phyloP scores from a whole-genome alignment of 1,284 basidiomycete genomes.

The Lignosus rhinocerotis region DNA sequence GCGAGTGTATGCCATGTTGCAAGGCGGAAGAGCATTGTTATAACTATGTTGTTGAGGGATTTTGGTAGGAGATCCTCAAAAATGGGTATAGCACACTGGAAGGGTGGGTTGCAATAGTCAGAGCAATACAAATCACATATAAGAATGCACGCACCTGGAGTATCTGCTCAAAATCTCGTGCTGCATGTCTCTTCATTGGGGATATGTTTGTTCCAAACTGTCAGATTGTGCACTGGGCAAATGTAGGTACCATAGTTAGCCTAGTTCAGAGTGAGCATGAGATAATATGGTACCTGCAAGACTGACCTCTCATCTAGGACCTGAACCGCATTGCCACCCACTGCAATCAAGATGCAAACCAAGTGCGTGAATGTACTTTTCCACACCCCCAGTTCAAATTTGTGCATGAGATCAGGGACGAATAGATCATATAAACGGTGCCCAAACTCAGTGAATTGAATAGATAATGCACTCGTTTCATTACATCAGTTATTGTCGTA shows the following conservation, averaged over 20 bases:
- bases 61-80: neutral
- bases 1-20: slow-evolving; percentile 35
- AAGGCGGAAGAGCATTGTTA: slow-evolving; percentile 19
- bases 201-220: slow-evolving; percentile 29
- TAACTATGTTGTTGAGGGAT: slow-evolving; percentile 5
- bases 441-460: neutral
- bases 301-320: neutral
- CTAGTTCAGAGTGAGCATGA: neutral
- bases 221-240: slow-evolving; percentile 30
- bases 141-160: slow-evolving; percentile 23
- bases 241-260: slow-evolving; percentile 24
- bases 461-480: slow-evolving; percentile 35
- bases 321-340: neutral
- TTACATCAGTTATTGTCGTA: too few species aligned
- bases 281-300: neutral
- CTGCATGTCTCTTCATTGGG: slow-evolving; percentile 29
- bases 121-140: neutral
- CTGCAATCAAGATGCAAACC: neutral
- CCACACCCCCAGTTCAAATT: slow-evolving; percentile 40
- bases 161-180: slow-evolving; percentile 33
- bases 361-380: slow-evolving; percentile 23
- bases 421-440: slow-evolving; percentile 33
- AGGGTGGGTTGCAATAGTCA: neutral
- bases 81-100: neutral
- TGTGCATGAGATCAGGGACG: slow-evolving; percentile 38